Evolutionary conservation across 2,329 filamentous ascomycete species (phyloP).

Genomic region (Coniochaeta sp.): DNA sequence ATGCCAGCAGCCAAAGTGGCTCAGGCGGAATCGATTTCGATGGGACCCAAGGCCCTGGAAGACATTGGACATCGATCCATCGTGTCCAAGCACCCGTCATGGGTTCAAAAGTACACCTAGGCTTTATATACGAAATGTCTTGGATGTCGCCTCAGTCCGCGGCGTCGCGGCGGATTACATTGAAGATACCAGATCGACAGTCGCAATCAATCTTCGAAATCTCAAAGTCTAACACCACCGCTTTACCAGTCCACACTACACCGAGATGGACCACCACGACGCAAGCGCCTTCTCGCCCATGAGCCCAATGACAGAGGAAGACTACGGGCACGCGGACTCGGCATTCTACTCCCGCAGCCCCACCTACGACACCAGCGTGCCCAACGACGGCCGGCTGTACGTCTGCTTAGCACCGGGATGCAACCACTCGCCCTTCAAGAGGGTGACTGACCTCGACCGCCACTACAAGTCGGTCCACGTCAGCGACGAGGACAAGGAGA

Average conservation of each 20-base stretch:
- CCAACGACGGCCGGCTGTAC: conserved; percentile 8
- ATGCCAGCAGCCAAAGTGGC: not conserved
- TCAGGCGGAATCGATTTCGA: not conserved
- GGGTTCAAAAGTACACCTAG: not conserved
- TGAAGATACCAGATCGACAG: not conserved
- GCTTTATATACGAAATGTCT: not conserved
- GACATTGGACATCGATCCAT: not conserved
- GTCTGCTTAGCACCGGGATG: conserved; percentile 32
- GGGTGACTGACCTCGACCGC: conserved; percentile 42
- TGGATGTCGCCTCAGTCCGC: not conserved
- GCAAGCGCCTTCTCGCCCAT: not conserved
- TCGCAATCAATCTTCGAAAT: not conserved
- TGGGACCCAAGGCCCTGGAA: not conserved
- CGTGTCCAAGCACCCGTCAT: not conserved
- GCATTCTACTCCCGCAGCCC: not conserved
- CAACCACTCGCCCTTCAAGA: conserved; percentile 35
- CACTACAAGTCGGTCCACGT: conserved; percentile 40
- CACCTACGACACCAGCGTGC: not conserved
- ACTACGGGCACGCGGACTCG: not conserved
- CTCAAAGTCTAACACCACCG: not conserved
- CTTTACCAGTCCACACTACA: not conserved
- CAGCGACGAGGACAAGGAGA: conserved; percentile 28
- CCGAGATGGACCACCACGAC: not conserved
- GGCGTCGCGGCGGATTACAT: not conserved
- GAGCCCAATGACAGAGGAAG: not conserved